Evolutionary conservation across 75 land plant genomes (phyloP).

Genomic region (Picea glauca): DNA sequence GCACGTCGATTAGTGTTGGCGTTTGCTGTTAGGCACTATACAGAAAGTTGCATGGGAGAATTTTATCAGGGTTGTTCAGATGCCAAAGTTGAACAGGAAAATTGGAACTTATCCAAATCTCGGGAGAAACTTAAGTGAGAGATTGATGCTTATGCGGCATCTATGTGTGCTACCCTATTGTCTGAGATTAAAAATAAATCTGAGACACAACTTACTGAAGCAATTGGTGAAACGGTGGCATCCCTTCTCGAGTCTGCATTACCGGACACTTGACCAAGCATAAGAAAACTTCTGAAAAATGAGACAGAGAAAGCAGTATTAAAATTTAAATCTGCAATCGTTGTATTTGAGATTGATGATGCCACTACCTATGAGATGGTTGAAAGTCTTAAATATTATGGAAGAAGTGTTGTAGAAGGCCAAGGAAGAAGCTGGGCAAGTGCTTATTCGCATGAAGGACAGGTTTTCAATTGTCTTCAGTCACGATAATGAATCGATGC

Average conservation of each 20-base stretch:
- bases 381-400: slow-evolving; percentile 23
- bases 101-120: too few species aligned
- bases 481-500: too few species aligned
- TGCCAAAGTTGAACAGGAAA: slow-evolving; percentile 52
- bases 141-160: slow-evolving; percentile 58
- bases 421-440: slow-evolving; percentile 65
- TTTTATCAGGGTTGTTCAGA: slow-evolving; percentile 70
- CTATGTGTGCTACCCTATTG: slow-evolving; percentile 50
- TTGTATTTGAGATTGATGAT: slow-evolving; percentile 61
- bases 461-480: too few species aligned
- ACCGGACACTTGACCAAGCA: slow-evolving; percentile 80
- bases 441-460: slow-evolving; percentile 67
- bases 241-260: slow-evolving; percentile 74
- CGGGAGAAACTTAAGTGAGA: slow-evolving; percentile 66
- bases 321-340: slow-evolving; percentile 25
- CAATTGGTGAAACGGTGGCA: slow-evolving; percentile 60
- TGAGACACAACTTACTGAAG: slow-evolving; percentile 54
- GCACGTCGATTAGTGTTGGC: too few species aligned
- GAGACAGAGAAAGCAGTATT: slow-evolving; percentile 42
- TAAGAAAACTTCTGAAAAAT: slow-evolving; percentile 57
- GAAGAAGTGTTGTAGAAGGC: slow-evolving; percentile 57
- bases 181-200: slow-evolving; percentile 43
- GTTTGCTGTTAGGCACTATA: too few species aligned
- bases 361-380: slow-evolving; percentile 30
- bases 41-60: too few species aligned